Percentiles rank a stretch among this genome's conserved stretches.
phyloP scores from a whole-genome alignment of 129 eudicot genomes.

The Lonicera japonica region DNA sequence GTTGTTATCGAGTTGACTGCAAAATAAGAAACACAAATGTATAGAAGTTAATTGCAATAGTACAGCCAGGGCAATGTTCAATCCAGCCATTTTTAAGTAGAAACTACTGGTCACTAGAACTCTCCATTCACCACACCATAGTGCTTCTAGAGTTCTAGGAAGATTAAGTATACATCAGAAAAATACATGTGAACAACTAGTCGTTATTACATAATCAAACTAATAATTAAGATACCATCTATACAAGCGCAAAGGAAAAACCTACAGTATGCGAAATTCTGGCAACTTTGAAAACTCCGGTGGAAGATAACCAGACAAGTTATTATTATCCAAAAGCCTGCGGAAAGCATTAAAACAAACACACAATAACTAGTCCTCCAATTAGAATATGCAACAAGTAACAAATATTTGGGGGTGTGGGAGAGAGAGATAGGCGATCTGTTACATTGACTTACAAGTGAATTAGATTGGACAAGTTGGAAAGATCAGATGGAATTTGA shows the following conservation, averaged over 20 bases:
- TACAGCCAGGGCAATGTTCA: not conserved
- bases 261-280: constrained; percentile 53
- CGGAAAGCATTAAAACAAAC: constrained; percentile 6
- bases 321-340: constrained; percentile 86
- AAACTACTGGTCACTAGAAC: not conserved
- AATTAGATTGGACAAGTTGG: constrained; percentile 39
- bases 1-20: constrained; percentile 90
- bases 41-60: not conserved
- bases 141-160: too few relatives aligned
- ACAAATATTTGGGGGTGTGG: not conserved
- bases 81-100: not conserved
- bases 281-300: constrained; percentile 48
- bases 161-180: too few relatives aligned
- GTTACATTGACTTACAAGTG: constrained; percentile 54
- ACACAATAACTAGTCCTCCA: constrained; percentile 1
- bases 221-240: not conserved
- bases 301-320: constrained; percentile 72
- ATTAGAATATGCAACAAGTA: not conserved
- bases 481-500: constrained; percentile 63
- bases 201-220: not conserved
- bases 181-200: too few relatives aligned
- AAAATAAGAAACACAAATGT: constrained; percentile 3
- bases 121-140: not conserved
- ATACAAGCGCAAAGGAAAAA: not conserved
- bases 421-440: constrained; percentile 10